Evolutionary conservation across 768 basidiomycete genomes (phyloP).

Genomic region (Lentinula detonsa): DNA sequence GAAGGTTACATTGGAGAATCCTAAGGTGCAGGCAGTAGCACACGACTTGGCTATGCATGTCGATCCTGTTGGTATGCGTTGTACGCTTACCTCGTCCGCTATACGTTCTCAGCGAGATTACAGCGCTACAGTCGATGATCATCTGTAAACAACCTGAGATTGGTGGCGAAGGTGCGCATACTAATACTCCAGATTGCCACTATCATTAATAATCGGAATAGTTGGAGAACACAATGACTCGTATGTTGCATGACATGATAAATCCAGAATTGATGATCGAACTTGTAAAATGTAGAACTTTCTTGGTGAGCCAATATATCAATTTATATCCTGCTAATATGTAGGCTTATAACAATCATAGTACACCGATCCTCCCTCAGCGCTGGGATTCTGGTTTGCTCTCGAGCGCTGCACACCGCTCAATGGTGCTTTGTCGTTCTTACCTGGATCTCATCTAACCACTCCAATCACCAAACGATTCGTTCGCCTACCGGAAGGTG

Average conservation of each 20-base stretch:
- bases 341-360: conserved; percentile 21
- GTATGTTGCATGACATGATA: conserved; percentile 35
- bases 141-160: conserved; percentile 94
- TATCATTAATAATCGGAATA: conserved; percentile 16
- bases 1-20: conserved; percentile 75
- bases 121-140: conserved; percentile 89
- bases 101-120: neutral
- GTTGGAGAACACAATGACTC: conserved; percentile 94
- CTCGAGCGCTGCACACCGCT: conserved; percentile 78
- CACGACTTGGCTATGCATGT: conserved; percentile 76
- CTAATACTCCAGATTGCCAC: too few species aligned
- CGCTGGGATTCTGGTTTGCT: conserved; percentile 96
- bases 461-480: conserved; percentile 79
- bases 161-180: conserved; percentile 75
- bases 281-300: conserved; percentile 43
- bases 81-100: neutral
- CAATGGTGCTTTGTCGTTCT: conserved; percentile 85
- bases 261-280: too few species aligned
- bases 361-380: conserved; percentile 89
- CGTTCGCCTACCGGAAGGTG: conserved; percentile 66
- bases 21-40: conserved; percentile 60
- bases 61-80: conserved; percentile 69
- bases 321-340: neutral
- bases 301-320: conserved; percentile 44
- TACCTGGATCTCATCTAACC: conserved; percentile 84